Conservation (phyloP, 768 basidiomycete genomes). For the Boletus vermiculosoides region DNA sequence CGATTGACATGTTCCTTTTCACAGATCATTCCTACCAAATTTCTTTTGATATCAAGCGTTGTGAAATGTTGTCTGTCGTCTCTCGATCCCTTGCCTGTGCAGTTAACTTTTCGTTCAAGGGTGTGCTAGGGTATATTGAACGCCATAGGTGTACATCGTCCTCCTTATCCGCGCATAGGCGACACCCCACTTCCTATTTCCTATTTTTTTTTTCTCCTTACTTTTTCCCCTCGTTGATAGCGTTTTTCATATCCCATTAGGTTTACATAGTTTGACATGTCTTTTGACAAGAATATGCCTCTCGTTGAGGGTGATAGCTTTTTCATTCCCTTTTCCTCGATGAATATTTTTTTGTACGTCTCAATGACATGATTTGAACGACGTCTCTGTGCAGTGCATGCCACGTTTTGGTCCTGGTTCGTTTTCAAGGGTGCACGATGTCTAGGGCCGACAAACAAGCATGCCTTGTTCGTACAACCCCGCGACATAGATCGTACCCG, state of each 20-base stretch:
- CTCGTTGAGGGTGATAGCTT: neutral
- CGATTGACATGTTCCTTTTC: neutral
- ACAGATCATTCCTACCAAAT: constrained; percentile 59
- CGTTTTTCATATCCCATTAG: neutral
- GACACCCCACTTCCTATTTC: constrained; percentile 13
- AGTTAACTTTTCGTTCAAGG: constrained; percentile 9
- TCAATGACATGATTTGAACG: neutral
- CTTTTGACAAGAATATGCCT: constrained; percentile 7
- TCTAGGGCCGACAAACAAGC: constrained; percentile 45
- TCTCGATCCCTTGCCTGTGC: constrained; percentile 7
- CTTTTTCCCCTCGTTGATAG: neutral
- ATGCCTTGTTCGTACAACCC: constrained; percentile 61
- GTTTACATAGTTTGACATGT: neutral
- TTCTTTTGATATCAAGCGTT: constrained; percentile 43
- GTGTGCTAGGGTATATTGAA: constrained; percentile 23
- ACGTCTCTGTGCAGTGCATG: neutral
- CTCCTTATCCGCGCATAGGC: constrained; percentile 12
- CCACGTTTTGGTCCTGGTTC: neutral
- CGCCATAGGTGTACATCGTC: constrained; percentile 18
- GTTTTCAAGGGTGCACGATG: neutral
- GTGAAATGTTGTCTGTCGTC: constrained; percentile 16
- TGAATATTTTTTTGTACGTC: constrained; percentile 17
- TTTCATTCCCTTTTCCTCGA: neutral
- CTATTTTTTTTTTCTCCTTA: neutral
- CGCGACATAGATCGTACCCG: constrained; percentile 50